Evolutionary conservation across 768 basidiomycete genomes (phyloP).

Genomic region (Podaxis sp.): DNA sequence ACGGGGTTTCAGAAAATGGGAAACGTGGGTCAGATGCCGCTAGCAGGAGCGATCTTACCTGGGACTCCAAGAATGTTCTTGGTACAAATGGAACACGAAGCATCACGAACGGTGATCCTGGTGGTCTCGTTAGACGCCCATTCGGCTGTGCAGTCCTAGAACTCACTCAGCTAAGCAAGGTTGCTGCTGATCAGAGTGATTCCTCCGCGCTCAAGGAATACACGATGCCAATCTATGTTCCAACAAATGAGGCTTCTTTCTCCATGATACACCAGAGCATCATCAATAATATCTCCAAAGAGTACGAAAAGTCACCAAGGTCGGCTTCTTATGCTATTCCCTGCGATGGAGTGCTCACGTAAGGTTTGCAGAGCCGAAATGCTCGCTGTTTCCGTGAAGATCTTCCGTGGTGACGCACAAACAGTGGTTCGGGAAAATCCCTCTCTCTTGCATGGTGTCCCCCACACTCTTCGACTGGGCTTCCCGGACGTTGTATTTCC

Average conservation of each 20-base stretch:
- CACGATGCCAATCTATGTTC: conserved; percentile 84
- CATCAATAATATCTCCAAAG: conserved; percentile 72
- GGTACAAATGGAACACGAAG: conserved; percentile 14
- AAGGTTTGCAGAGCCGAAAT: conserved; percentile 67
- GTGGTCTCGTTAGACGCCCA: conserved; percentile 70
- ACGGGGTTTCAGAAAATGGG: conserved; percentile 35
- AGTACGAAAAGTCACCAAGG: conserved; percentile 83
- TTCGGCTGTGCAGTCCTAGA: conserved; percentile 97
- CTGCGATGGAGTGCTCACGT: conserved; percentile 6
- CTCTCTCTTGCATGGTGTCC: conserved; percentile 75
- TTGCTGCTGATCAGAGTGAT: conserved; percentile 63
- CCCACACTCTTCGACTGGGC: conserved; percentile 82
- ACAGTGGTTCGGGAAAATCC: conserved; percentile 83
- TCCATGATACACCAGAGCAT: conserved; percentile 96
- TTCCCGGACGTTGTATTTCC: conserved; percentile 98
- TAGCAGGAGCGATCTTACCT: conserved; percentile 30
- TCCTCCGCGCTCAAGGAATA: conserved; percentile 69
- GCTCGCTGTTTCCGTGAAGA: conserved; percentile 79
- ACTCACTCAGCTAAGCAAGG: conserved; percentile 68
- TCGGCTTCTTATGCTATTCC: conserved; percentile 29
- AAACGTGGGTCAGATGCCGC: conserved; percentile 58
- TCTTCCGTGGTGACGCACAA: conserved; percentile 79
- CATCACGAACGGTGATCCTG: conserved; percentile 22
- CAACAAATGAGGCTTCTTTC: conserved; percentile 80
- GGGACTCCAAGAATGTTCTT: conserved; percentile 25